A percentile compares a stretch with the other conserved stretches of the same genome.
Evolutionary conservation across 2,329 filamentous ascomycete genomes (phyloP).

Genomic region (Arachnomyces sp.): DNA sequence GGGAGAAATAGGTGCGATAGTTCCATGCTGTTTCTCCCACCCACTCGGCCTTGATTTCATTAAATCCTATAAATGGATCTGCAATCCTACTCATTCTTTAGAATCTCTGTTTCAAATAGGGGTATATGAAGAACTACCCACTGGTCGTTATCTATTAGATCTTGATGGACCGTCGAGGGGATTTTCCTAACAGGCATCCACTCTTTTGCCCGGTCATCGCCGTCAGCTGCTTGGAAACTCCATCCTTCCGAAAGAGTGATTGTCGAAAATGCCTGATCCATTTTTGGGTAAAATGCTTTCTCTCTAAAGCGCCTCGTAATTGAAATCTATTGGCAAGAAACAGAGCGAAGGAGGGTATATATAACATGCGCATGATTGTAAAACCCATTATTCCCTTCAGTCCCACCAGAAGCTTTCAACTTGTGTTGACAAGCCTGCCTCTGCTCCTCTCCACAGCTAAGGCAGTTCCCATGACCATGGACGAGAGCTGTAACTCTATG

Average conservation of each 20-base stretch:
- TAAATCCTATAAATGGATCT: slow-evolving; percentile 22
- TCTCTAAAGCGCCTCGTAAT: too few relatives aligned
- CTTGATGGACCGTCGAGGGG: slow-evolving; percentile 27
- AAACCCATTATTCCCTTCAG: too few relatives aligned
- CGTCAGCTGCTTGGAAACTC: slow-evolving; percentile 22
- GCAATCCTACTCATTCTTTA: slow-evolving; percentile 19
- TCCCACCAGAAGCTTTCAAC: too few relatives aligned
- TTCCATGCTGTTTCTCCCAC: slow-evolving; percentile 24
- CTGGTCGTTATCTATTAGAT: slow-evolving; percentile 15
- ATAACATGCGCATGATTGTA: too few relatives aligned
- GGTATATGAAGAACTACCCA: slow-evolving; percentile 12
- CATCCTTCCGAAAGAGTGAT: slow-evolving; percentile 14
- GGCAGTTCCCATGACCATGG: too few relatives aligned
- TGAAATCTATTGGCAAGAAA: too few relatives aligned
- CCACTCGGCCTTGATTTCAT: slow-evolving; percentile 25
- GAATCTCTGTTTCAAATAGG: slow-evolving; percentile 5
- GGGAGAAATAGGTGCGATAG: slow-evolving; percentile 47
- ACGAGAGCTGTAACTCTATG: too few relatives aligned
- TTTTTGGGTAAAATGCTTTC: too few relatives aligned
- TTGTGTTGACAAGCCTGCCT: too few relatives aligned
- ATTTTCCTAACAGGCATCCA: slow-evolving; percentile 24
- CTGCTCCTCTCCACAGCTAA: too few relatives aligned
- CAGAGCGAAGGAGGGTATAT: too few relatives aligned
- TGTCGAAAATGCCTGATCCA: too few relatives aligned
- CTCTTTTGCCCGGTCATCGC: slow-evolving; percentile 12